Base-by-base conservation (phyloP, 495 filamentous ascomycete species). In the Extremus antarcticus region DNA sequence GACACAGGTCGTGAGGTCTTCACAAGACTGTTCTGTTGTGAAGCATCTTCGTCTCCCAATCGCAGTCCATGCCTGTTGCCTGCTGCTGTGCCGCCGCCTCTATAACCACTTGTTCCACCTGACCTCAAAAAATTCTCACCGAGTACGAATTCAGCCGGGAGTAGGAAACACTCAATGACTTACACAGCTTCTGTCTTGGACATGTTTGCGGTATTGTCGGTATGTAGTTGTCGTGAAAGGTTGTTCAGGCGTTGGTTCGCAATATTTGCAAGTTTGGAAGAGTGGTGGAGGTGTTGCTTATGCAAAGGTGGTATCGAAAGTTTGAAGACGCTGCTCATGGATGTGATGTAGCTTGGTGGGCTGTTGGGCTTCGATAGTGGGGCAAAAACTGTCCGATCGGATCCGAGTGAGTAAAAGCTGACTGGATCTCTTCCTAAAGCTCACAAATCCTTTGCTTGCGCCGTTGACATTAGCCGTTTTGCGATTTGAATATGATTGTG, bases 111-210 rank as follows among this genome's bases (percentile, higher is more conserved):
- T 32, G 22, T 24, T 10, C 16, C 25, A 29, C 3, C 50, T 22
- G 16, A 38, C 21, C 43, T 19, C n/a, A 21, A 23, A 55, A 57
- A 57, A 43, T 51, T 57, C 54, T 57, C 24, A n/a, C 21, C 19
- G 3, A 43, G n/a, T 17, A 20, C 16, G n/a, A 32, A 50, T 46
- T 50, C 54, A 56, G 49, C 54, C 49, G 19, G 48, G 11, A 24
- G 22, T 40, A 35, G 29, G 19, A 46, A 21, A 50, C 49, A 20
- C 20, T 2, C 8, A 35, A 25, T 4, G 40, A 58, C 56, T 58
- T 58, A 58, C 56, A 58, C 56, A 43, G 56, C 19, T 35, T 58
- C 56, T 35, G 4, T 4, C 11, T 3, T 21, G 13, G 56, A 58
- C 56, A 58, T 58, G 23, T 23, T 58, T 40, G 46, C 51, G 51